Conservation (phyloP, 2,329 filamentous ascomycete genomes). For the Blumeriella jaapii region DNA sequence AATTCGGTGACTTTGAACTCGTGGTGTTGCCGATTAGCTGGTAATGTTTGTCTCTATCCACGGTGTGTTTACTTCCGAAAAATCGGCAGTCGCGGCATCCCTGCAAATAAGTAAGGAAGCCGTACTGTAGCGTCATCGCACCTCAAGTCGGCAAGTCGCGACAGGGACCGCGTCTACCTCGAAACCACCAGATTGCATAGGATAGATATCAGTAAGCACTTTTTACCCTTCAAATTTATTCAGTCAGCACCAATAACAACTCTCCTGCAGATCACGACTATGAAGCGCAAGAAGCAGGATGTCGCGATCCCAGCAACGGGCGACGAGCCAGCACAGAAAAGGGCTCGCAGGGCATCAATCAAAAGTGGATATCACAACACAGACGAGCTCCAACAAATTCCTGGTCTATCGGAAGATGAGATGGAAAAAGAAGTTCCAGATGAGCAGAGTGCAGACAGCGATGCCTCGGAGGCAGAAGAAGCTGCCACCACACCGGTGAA, state of each 20-base stretch:
- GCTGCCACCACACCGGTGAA: conserved; percentile 1
- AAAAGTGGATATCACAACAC: too few relatives aligned
- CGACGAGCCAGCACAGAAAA: conserved; percentile 4
- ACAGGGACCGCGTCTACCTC: too few relatives aligned
- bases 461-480: not conserved
- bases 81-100: conserved; percentile 10
- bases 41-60: not conserved
- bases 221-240: too few relatives aligned
- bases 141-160: too few relatives aligned
- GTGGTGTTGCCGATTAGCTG: not conserved
- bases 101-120: conserved; percentile 9
- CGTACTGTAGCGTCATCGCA: conserved; percentile 9
- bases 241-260: not conserved
- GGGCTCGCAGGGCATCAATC: too few relatives aligned
- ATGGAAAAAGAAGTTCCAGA: not conserved
- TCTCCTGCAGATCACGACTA: conserved; percentile 1
- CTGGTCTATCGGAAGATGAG: not conserved
- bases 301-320: not conserved
- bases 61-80: conserved; percentile 19
- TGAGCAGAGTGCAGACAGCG: not conserved
- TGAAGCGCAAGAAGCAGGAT: conserved; percentile 16
- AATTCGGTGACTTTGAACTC: not conserved
- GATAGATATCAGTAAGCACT: not conserved
- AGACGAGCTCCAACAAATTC: not conserved
- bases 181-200: not conserved